Evolutionary conservation across 371 early-diverging fungal species (phyloP), one percentile per base, ranked within the genome.

Genomic region (Haplosporangium sp.): DNA sequence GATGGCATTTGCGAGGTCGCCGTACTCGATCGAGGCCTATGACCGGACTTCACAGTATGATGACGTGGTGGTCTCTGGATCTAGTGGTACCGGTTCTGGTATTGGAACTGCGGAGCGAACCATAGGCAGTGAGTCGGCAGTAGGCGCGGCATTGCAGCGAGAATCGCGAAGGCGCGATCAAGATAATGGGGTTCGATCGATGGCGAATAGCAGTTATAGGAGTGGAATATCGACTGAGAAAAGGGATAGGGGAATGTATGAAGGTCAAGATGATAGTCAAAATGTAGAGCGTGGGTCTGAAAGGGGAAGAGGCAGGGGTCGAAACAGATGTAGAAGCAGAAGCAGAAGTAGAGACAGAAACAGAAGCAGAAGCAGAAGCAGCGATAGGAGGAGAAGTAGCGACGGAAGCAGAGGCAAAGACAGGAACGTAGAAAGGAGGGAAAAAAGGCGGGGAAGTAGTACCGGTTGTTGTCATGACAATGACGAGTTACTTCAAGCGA

Each of bases 1-100:
- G 21, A 67, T 80, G 62, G 72, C 58, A 1, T 81, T 81, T 67
- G 81, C 81, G 10, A 61, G 81, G 42, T 80, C 81, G 1, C 74
- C 81, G 0, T 63, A 59, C 20, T 70, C 72, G 36, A 64, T 81
- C 1, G 69, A 69, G 45, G 69, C 81, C 7, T 81, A 81, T 43
- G 81, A 81, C 38, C 59, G 43, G 6, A 20, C 46, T 6, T 81
- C 73, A 1, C 81, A 81, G 56, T 81, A 81, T 36, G 52, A 38
- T 57, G 20, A 14, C 40, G 10, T 41, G 58, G 46, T 36, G 18
- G 46, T 10, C 10, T 18, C 54, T 37, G 6, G 56, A 42, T 20
- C 40, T n/a, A 10, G 29, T 41, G 18, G 38, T 12, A 38, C 52
- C 11, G 13, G n/a, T 14, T 29, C 29, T 29, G 29, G 29, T 29